These are phyloP conservation scores for Candida takata DNA, from an alignment of 805 yeast species.

Conservation along the genomic window DNA sequence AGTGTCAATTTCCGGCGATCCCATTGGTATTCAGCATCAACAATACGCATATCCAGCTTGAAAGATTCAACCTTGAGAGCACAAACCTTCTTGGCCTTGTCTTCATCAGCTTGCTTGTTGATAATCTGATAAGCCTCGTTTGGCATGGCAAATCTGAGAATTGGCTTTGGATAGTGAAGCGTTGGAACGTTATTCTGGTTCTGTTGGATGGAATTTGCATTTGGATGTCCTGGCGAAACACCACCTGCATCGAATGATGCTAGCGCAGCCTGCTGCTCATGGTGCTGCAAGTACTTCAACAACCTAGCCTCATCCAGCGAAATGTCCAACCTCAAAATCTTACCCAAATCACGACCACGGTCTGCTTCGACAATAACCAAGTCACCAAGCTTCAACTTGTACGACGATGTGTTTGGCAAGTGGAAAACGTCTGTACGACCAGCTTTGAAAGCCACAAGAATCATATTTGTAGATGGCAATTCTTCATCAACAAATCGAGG, in stretches of 20 bases:
- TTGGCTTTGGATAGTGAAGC: conserved; percentile 58
- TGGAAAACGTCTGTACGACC: conserved; percentile 76
- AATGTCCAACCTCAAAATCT: conserved; percentile 60
- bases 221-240: conserved; percentile 1
- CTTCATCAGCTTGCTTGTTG: conserved; percentile 63
- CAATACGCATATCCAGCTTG: conserved; percentile 39
- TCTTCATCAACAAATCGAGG: conserved; percentile 19
- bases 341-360: conserved; percentile 75
- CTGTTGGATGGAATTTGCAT: conserved; percentile 2
- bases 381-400: conserved; percentile 48
- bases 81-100: conserved; percentile 42
- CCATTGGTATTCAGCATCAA: conserved; percentile 78
- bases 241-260: conserved; percentile 20
- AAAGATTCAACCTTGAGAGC: conserved; percentile 19
- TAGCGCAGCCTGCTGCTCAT: conserved; percentile 56
- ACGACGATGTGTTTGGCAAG: conserved; percentile 32
- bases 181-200: conserved; percentile 13
- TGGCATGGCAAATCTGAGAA: conserved; percentile 68
- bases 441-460: conserved; percentile 69
- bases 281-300: conserved; percentile 66
- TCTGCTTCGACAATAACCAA: conserved; percentile 79
- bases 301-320: conserved; percentile 61
- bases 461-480: conserved; percentile 32
- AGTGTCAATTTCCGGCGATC: conserved; percentile 72
- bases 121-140: conserved; percentile 58